Conservation (phyloP, 306 rosid genomes). For the Purshia tridentata region DNA sequence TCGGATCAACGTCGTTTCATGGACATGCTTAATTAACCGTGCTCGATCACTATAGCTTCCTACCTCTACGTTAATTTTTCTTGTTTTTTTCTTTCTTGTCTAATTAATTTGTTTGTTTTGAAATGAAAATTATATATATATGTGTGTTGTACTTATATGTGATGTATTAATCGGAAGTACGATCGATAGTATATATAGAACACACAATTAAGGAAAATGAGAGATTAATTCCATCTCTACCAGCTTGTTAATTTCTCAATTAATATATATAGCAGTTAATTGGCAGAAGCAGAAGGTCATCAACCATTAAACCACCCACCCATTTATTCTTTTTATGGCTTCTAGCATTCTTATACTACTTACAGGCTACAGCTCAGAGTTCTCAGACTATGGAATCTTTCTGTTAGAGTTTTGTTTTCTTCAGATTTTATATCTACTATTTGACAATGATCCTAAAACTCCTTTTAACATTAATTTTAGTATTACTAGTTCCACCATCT, state of each 20-base stretch:
- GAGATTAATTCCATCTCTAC: not conserved
- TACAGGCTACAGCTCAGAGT: not conserved
- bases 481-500: not conserved
- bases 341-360: too few relatives aligned
- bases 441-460: constrained; percentile 11
- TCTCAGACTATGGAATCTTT: not conserved
- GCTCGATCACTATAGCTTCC: constrained; percentile 33
- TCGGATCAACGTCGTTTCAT: constrained; percentile 62
- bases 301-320: not conserved
- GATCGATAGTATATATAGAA: too few relatives aligned
- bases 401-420: not conserved
- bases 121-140: too few relatives aligned
- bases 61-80: not conserved
- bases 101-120: too few relatives aligned
- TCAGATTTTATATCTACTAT: not conserved
- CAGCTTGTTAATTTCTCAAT: not conserved
- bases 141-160: too few relatives aligned
- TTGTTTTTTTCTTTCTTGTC: constrained; percentile 4
- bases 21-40: constrained; percentile 48
- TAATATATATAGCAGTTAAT: not conserved
- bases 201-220: not conserved
- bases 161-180: too few relatives aligned
- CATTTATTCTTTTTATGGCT: not conserved
- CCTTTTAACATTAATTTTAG: not conserved
- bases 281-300: constrained; percentile 1